Percentiles rank a stretch among this genome's conserved stretches.
phyloP scores from a whole-genome alignment of 1,284 basidiomycete genomes.

The Wolfiporia cocos region DNA sequence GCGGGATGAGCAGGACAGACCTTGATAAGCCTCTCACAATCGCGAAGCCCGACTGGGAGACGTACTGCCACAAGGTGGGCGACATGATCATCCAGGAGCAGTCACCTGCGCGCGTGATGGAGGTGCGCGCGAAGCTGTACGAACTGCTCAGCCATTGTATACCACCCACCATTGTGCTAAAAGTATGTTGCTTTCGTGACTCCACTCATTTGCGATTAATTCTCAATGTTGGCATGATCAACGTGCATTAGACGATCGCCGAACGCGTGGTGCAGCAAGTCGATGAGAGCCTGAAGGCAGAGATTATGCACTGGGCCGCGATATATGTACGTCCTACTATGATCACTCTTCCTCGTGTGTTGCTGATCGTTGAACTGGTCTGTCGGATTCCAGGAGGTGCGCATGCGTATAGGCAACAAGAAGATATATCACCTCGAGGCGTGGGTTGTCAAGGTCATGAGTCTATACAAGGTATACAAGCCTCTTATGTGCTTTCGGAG shows the following conservation, averaged over 20 bases:
- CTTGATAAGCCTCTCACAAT: slow-evolving; percentile 66
- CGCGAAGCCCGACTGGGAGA: slow-evolving; percentile 98
- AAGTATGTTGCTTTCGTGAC: slow-evolving; percentile 47
- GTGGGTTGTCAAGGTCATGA: slow-evolving; percentile 87
- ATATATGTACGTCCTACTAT: slow-evolving; percentile 67
- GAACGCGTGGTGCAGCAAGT: slow-evolving; percentile 83
- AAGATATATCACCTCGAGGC: slow-evolving; percentile 96
- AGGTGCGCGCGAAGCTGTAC: slow-evolving; percentile 90
- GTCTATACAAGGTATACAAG: slow-evolving; percentile 66
- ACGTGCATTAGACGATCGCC: slow-evolving; percentile 68
- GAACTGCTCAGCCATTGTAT: slow-evolving; percentile 97
- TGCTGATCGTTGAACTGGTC: neutral
- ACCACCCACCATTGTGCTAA: slow-evolving; percentile 87
- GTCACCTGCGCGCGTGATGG: slow-evolving; percentile 86
- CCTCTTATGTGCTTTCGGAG: neutral
- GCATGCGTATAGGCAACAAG: slow-evolving; percentile 87
- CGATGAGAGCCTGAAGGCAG: slow-evolving; percentile 83
- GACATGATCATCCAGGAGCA: slow-evolving; percentile 92
- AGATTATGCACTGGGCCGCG: slow-evolving; percentile 95
- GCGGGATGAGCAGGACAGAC: slow-evolving; percentile 66
- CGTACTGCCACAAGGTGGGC: slow-evolving; percentile 93
- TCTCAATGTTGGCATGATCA: slow-evolving; percentile 1
- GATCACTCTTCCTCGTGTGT: neutral
- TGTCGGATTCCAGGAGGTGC: slow-evolving; percentile 59
- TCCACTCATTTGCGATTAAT: neutral